Evolutionary conservation across 345 rosid species (phyloP), one percentile per base, ranked within the genome.

Genomic region (Leavenworthia alabamica): DNA sequence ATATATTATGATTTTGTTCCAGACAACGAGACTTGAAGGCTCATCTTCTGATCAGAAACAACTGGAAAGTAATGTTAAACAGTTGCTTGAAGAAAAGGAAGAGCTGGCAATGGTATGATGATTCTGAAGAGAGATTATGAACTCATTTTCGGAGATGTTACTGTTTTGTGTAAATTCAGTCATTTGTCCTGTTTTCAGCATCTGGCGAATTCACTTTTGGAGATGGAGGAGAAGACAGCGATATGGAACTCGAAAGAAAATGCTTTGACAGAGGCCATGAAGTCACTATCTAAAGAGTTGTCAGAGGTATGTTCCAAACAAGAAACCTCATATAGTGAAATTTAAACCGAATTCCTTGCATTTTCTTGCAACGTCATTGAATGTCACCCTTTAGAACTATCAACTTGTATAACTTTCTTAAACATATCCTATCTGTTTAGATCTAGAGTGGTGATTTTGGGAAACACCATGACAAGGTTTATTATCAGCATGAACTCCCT

Each of bases 141-240:
- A 42, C 53, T 15, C 51, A 17, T 6, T 35, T 35, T 35, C 4
- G 6, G 14, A 12, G 40, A 35, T 35, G 31, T 24, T 63, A 8
- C 41, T 64, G 40, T 71, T 71, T 41, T 56, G 31, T 42, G 60
- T 24, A 32, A 70, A 9, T 49, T 24, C 6, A 17, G 15, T 64
- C 58, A 40, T 56, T 16, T 59, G 1, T 42, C n/a, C 12, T 50
- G 26, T 42, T 59, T 69, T 62, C 77, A 92, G 98, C 96, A 88
- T 78, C 81, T 92, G 44, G 80, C 79, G 12, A 72, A 85, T 70
- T 77, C 96, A 13, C 89, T 92, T 52, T 73, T 88, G 79, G 90
- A 86, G 73, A 86, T 88, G 77, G 98, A 92, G 73, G 96, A 92
- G 74, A 95, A 86, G 72, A 92, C 77, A 78, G 89, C 90, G 37